Percentiles rank a stretch among this genome's conserved stretches.
These are phyloP conservation scores for Kurtzmaniella cleridarum DNA, from an alignment of 805 yeast species.

Conservation along the genomic window DNA sequence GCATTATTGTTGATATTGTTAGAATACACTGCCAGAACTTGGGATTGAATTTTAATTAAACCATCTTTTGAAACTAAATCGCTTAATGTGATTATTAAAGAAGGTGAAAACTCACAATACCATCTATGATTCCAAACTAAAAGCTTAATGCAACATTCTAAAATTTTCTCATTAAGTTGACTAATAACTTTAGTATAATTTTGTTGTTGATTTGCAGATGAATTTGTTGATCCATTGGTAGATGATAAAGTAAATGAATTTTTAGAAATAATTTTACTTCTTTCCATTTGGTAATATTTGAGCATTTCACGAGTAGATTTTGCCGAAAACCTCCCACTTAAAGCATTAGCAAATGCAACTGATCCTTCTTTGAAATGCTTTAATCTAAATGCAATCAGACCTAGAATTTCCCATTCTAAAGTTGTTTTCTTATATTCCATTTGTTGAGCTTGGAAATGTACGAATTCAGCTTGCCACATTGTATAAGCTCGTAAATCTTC, in stretches of 20 bases:
- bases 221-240: constrained; percentile 4
- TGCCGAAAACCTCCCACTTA: constrained; percentile 73
- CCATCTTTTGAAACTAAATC: constrained; percentile 74
- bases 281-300: constrained; percentile 54
- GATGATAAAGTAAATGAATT: constrained; percentile 12
- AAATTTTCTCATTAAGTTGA: constrained; percentile 48
- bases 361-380: constrained; percentile 87
- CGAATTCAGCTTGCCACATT: constrained; percentile 87
- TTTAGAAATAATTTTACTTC: constrained; percentile 29
- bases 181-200: constrained; percentile 35
- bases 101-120: constrained; percentile 87
- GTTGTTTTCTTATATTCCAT: constrained; percentile 72
- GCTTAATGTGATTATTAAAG: constrained; percentile 50
- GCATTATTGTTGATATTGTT: constrained; percentile 18
- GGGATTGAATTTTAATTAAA: constrained; percentile 65
- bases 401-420: constrained; percentile 89
- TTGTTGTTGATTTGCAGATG: constrained; percentile 12
- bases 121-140: constrained; percentile 98
- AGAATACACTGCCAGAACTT: constrained; percentile 62
- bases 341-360: constrained; percentile 70
- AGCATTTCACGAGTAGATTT: constrained; percentile 71
- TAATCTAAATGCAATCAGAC: constrained; percentile 77
- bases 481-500: constrained; percentile 80
- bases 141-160: constrained; percentile 68
- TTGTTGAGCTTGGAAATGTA: constrained; percentile 86